Evolutionary conservation across 345 rosid species (phyloP), one percentile per base, ranked within the genome.

Genomic region (Gossypium stocksii): DNA sequence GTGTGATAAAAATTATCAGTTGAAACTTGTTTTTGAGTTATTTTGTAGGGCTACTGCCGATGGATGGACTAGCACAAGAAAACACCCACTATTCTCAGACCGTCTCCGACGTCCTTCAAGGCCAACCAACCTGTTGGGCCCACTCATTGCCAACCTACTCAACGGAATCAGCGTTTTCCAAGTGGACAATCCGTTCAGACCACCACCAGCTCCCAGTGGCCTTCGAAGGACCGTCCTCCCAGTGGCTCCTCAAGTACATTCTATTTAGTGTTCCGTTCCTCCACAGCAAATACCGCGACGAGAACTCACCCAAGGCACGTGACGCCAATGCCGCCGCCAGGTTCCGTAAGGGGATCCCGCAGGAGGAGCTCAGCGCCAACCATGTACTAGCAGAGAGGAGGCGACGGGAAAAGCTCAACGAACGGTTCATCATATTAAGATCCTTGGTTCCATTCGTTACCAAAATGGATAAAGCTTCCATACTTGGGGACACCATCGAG

Each of bases 391-490:
- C 99, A 0, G 98, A 96, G 85, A 86, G 99, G 43, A 94, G 98
- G 34, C 89, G 99, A 2, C 87, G 98, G 0, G 98, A 93, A 86
- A 96, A 96, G 82, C 89, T 96, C 3, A 96, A 96, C 66, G 93
- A 96, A 87, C 79, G 96, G 78, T 96, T 96, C 79, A 82, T 88
- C 38, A 85, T 90, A 2, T 54, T 96, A 51, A 79, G 98, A 76
- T 91, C 99, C 4, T 78, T 96, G 20, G 97, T 93, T 68, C 99
- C 99, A 15, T 93, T 93, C 74, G 97, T 96, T 52, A 93, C 98
- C 13, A 93, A 96, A 76, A 91, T 96, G 98, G 99, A 96, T 84
- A 96, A 96, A 86, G 97, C 93, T 4, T 96, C 99, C 2, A 93
- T 96, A 71, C 77, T 96, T 8, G 99, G 97, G 4, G 99, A 96